Percentiles rank a stretch among this genome's conserved stretches.
These are phyloP conservation scores for Lavandula angustifolia DNA, from an alignment of 257 asterid genomes.

Conservation along the genomic window DNA sequence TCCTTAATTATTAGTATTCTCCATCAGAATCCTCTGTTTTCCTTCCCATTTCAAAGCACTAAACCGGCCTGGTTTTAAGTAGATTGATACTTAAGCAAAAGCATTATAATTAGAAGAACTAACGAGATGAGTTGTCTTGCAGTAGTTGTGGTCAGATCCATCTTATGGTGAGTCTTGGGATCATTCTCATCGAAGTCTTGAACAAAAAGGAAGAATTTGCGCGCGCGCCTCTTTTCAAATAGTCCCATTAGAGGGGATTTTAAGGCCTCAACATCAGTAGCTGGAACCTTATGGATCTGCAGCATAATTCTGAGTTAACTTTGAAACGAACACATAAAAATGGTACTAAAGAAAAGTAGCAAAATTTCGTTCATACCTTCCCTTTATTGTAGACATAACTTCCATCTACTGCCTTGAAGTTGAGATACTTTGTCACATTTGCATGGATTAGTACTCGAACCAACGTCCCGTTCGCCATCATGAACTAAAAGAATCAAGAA, in stretches of 20 bases:
- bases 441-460: constrained; percentile 95
- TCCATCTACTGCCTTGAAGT: constrained; percentile 99
- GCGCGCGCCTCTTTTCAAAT: constrained; percentile 90
- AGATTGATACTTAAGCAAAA: no score
- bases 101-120: not conserved
- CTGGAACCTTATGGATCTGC: constrained; percentile 95
- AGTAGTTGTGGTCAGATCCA: constrained; percentile 72
- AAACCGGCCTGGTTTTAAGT: no score
- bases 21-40: no score
- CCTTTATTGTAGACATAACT: constrained; percentile 95
- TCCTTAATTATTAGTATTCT: no score
- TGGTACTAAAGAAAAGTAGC: not conserved
- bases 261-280: constrained; percentile 97
- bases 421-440: constrained; percentile 89
- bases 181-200: constrained; percentile 85
- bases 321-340: constrained; percentile 12
- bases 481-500: constrained; percentile 57
- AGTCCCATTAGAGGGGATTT: constrained; percentile 94
- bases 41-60: no score
- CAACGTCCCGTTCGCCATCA: constrained; percentile 96
- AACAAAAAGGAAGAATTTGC: constrained; percentile 89
- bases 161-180: constrained; percentile 82
- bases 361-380: constrained; percentile 52
- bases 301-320: constrained; percentile 19
- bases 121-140: constrained; percentile 79